Evolutionary conservation across 1,139 yeast species (phyloP), one percentile per base, ranked within the genome.

Genomic region (Magnusiomyces sp.): DNA sequence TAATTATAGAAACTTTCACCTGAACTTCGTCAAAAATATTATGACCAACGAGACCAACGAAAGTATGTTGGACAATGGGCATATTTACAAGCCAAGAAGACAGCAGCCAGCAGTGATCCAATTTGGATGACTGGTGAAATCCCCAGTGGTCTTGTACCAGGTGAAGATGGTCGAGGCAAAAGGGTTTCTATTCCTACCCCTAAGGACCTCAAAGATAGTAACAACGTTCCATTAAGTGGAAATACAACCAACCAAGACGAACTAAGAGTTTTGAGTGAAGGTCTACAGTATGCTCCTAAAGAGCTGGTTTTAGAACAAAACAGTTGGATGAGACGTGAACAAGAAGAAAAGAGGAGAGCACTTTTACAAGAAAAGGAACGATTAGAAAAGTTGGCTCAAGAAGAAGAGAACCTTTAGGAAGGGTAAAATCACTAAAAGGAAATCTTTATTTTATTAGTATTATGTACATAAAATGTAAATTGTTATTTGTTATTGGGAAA

Each of bases 11-110:
- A 75, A 48, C 75, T 89, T 58, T 85, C 95, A 2, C 97, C 97
- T 0, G 95, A 89, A 62, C 70, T 88, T 46, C 73, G 89, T 56
- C 81, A 81, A 13, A 83, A 84, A 53, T 87, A 86, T 62, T 92
- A 85, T 61, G 71, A 73, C 50, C 83, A 83, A 61, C 75, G 74
- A 58, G 80, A 52, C n/a, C 53, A 61, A 40, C 58, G 70, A n/a
- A 31, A 40, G 17, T 44, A 40, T 37, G 46, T 49, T 27, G 34
- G 48, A 20, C 41, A 46, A 14, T 48, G 52, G 54, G 51, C 51
- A 13, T 37, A 29, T 14, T 39, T 13, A 2, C 50, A 51, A 34
- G 52, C 49, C 7, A 46, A 23, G n/a, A 44, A 49, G 36, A 49
- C 54, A 5, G 50, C 54, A n/a, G 19, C 20, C 2, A 43, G 44